Base-by-base conservation (phyloP, 2,329 filamentous ascomycete genomes). In the Endothia cerciana region DNA sequence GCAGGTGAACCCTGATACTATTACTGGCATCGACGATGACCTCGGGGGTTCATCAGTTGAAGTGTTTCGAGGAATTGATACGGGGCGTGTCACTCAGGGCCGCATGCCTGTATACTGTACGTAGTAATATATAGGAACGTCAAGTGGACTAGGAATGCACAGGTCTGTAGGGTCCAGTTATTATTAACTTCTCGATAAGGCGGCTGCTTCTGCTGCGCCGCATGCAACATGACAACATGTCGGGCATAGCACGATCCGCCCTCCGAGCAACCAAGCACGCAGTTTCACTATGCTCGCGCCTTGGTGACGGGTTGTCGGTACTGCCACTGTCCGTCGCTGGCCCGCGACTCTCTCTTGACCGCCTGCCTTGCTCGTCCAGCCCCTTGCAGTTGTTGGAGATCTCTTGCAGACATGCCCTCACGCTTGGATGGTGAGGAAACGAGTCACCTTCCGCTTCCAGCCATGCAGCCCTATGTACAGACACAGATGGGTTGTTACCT, bases 361-460 rank as follows among this genome's bases (percentile, higher is more conserved):
- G 63, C 63, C 57, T 64, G 45, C 63, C 63, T 17, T 30, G 33
- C 38, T 51, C n/a, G 28, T 53, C 45, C 47, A 36, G 13, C 25
- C 36, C 51, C 17, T 2, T 49, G 40, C 41, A 30, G 40, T 6
- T 33, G 22, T 36, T 33, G 28, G n/a, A 33, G 40, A 56, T 1
- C 28, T 15, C 47, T 10, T 15, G 47, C 25, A 51, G 25, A 51
- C 47, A 45, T 8, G 25, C 13, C 47, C 25, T 51, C 25, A 6
- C 61, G 57, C 33, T n/a, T 40, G 41, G 38, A 4, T 41, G 40
- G n/a, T 41, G 55, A 49, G 19, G 30, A 19, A 58, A 25, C 25
- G 53, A 33, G 45, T 49, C 43, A 64, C 63, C 63, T 64, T 64
- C 63, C 63, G 43, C 56, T 60, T 64, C 25, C 56, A 64, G 63